Evolutionary conservation across 176 grass and related monocot genomes (phyloP).

Genomic region (Carex littledalei): DNA sequence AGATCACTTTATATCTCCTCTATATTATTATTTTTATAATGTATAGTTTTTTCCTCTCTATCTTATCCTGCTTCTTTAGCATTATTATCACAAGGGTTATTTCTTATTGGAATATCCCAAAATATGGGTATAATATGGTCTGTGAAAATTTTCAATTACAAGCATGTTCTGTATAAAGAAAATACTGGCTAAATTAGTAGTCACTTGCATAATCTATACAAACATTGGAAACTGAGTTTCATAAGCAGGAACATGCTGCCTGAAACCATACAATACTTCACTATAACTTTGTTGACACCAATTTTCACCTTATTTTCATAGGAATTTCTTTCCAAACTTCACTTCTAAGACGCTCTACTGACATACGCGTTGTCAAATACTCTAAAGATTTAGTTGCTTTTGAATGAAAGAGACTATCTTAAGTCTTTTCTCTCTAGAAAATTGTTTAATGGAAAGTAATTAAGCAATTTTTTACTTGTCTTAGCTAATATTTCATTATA

Average conservation of each 20-base stretch:
- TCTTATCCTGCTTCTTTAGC: not conserved
- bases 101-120: not conserved
- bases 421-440: not conserved
- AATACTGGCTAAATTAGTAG: not conserved
- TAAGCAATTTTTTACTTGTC: not conserved
- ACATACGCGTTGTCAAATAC: too few species aligned
- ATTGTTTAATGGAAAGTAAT: not conserved
- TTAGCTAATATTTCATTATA: not conserved
- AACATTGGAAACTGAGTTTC: not conserved
- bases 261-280: too few species aligned
- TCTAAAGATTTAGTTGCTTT: too few species aligned
- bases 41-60: not conserved
- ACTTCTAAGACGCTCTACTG: too few species aligned
- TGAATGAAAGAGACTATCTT: too few species aligned
- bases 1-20: not conserved
- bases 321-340: too few species aligned
- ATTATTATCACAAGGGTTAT: not conserved
- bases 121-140: not conserved
- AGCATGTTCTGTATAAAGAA: not conserved
- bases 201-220: not conserved
- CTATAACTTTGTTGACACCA: too few species aligned
- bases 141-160: not conserved
- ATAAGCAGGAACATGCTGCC: not conserved
- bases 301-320: too few species aligned
- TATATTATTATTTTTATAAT: not conserved